Percentiles rank a stretch among this genome's conserved stretches.
phyloP scores from a whole-genome alignment of 2,329 filamentous ascomycete species.

The Pyrenochaeta sp. region DNA sequence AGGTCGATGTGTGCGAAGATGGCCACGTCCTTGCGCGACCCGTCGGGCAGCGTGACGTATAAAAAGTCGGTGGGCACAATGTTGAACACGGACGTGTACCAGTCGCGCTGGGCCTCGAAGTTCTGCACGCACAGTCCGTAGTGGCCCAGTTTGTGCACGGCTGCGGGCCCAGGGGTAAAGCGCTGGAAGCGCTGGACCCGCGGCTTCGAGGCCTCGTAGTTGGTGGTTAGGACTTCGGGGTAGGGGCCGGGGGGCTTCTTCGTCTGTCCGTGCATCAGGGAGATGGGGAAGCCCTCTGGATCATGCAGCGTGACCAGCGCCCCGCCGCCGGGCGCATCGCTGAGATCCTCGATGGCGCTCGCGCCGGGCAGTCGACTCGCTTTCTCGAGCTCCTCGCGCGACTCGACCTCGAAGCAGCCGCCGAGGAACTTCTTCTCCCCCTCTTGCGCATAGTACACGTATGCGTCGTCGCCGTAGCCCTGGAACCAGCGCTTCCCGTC shows the following conservation, averaged over 20 bases:
- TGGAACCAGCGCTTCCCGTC: conserved; percentile 61
- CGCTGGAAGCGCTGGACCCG: conserved; percentile 59
- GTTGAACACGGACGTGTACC: conserved; percentile 58
- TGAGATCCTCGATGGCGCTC: conserved; percentile 57
- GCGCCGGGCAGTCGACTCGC: conserved; percentile 57
- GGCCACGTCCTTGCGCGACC: conserved; percentile 48
- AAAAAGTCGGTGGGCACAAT: conserved; percentile 57
- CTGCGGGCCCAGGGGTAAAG: conserved; percentile 59
- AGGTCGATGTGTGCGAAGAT: conserved; percentile 64
- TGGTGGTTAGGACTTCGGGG: conserved; percentile 60
- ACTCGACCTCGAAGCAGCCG: conserved; percentile 65
- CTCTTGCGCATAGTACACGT: conserved; percentile 63
- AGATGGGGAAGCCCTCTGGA: conserved; percentile 65
- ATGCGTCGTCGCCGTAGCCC: conserved; percentile 68
- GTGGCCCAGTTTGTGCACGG: conserved; percentile 60
- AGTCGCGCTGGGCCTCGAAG: conserved; percentile 48
- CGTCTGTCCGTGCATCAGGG: conserved; percentile 64
- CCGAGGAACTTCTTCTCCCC: conserved; percentile 64
- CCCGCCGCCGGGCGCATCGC: conserved; percentile 62
- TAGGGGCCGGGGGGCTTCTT: conserved; percentile 52
- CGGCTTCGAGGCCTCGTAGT: conserved; percentile 52
- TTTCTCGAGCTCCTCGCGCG: conserved; percentile 61
- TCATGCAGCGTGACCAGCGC: conserved; percentile 54
- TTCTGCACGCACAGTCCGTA: conserved; percentile 53
- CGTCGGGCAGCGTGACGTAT: conserved; percentile 35